Evolutionary conservation across 352 stramenopile species (phyloP).

Genomic region (Paralagenidium karlingii): DNA sequence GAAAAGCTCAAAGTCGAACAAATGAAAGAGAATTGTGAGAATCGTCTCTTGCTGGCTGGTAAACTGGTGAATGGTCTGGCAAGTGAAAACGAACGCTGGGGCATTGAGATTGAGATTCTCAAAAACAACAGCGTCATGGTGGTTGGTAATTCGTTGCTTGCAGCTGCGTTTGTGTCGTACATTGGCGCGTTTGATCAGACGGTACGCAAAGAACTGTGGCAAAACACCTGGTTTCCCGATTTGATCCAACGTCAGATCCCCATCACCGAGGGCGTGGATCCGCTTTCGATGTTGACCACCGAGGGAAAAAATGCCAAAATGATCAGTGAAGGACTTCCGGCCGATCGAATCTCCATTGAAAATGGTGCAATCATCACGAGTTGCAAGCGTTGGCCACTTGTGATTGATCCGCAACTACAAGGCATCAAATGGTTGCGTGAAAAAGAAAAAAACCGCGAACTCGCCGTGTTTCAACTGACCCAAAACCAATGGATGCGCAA

Average conservation of each 20-base stretch:
- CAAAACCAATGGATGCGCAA: conserved; percentile 95
- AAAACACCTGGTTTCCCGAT: conserved; percentile 80
- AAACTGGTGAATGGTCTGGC: conserved; percentile 92
- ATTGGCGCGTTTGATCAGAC: conserved; percentile 94
- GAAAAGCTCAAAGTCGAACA: conserved; percentile 96
- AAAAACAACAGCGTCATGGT: conserved; percentile 92
- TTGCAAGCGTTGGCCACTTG: conserved; percentile 94
- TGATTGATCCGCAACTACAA: conserved; percentile 97
- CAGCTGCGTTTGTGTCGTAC: conserved; percentile 96
- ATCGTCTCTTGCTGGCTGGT: conserved; percentile 86
- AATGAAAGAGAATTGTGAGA: conserved; percentile 89
- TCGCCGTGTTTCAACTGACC: conserved; percentile 91
- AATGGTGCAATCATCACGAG: conserved; percentile 97
- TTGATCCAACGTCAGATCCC: conserved; percentile 86
- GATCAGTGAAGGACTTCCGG: conserved; percentile 94
- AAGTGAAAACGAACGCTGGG: conserved; percentile 96
- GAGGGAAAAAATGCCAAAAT: conserved; percentile 96
- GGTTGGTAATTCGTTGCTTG: conserved; percentile 93
- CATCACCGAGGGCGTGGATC: conserved; percentile 91
- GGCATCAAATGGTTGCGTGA: conserved; percentile 97
- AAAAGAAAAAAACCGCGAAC: conserved; percentile 88
- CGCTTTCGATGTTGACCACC: conserved; percentile 92
- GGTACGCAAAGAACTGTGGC: conserved; percentile 76
- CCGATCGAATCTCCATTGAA: conserved; percentile 96
- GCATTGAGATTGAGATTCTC: conserved; percentile 93